Base-by-base conservation (phyloP, 805 yeast genomes). In the Wickerhamomyces subpelliculosus region DNA sequence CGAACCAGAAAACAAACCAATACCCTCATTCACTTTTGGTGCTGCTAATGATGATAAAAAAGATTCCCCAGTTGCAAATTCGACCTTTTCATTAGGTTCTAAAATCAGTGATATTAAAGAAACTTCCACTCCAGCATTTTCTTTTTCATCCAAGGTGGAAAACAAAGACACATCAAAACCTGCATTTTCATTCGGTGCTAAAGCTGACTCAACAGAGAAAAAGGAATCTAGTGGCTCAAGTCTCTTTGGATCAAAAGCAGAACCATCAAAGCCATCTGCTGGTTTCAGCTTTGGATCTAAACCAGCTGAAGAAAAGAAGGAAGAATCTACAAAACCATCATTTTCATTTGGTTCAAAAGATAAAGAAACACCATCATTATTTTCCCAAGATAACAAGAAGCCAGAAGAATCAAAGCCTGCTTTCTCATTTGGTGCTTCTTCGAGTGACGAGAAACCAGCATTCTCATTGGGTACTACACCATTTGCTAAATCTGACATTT, bases 241-340 rank as follows among this genome's bases (percentile, higher is more conserved):
- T 1, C 39, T 42, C 27, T 38, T 42, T 40, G 45, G 45, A 18
- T 22, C 42, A 12, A 23, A 32, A 13, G 17, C n/a, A 27, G 27
- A 17, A 27, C 19, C 34, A 13, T 19, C 12, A 22, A 7, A 8
- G 20, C 22, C 27, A 4, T 17, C 25, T 35, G 33, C 39, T 10
- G 36, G 32, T n/a, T 21, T 43, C 6, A 28, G 35, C 1, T 41
- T 42, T 28, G 17, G 34, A 4, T 38, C 42, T 38, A 41, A 42
- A 19, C 20, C 39, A 12, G 19, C 32, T 27, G 36, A 30, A 13
- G 33, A 37, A 8, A 35, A 34, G n/a, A 31, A 36, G 19, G 35
- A 38, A n/a, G 46, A 41, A 27, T 28, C 41, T 22, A 12, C 45
- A 8, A 42, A 45, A 18, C 47, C 55, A n/a, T 36, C 51, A 2